These are phyloP conservation scores for Coemansia sp. DNA, from an alignment of 192 early-diverging fungal genomes.

Conservation along the genomic window DNA sequence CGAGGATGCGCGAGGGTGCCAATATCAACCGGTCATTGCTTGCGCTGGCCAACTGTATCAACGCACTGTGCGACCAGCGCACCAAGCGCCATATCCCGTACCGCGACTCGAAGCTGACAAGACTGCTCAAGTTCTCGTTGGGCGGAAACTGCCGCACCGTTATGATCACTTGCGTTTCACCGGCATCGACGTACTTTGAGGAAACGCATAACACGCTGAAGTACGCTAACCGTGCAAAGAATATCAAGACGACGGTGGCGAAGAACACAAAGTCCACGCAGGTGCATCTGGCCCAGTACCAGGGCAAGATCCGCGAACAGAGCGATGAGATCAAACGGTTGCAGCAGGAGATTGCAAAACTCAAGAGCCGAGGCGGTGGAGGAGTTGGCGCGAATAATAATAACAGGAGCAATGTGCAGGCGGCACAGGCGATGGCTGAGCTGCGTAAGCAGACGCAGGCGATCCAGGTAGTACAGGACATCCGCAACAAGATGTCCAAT, in stretches of 20 bases:
- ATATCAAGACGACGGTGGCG: constrained; percentile 69
- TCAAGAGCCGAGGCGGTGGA: neutral
- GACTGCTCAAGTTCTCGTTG: constrained; percentile 71
- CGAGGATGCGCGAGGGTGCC: constrained; percentile 72
- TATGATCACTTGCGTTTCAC: constrained; percentile 78
- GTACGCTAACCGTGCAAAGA: constrained; percentile 70
- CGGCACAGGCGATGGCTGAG: constrained; percentile 38
- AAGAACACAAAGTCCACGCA: constrained; percentile 60
- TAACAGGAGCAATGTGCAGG: neutral
- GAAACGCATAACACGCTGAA: constrained; percentile 80
- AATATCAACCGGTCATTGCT: constrained; percentile 76
- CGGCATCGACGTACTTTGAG: constrained; percentile 63
- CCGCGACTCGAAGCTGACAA: constrained; percentile 73
- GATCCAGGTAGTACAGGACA: constrained; percentile 50
- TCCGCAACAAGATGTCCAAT: constrained; percentile 40
- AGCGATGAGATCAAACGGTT: constrained; percentile 60
- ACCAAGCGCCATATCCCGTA: constrained; percentile 69
- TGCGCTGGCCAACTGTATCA: constrained; percentile 77
- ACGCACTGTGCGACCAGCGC: constrained; percentile 60
- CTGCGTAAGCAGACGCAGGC: constrained; percentile 50
- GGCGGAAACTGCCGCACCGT: constrained; percentile 79
- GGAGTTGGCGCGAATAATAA: neutral
- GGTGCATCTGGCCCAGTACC: constrained; percentile 63
- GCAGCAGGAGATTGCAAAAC: constrained; percentile 46
- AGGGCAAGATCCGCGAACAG: constrained; percentile 62